Base-by-base conservation (phyloP, 495 filamentous ascomycete species). In the Margaritispora aquatica region DNA sequence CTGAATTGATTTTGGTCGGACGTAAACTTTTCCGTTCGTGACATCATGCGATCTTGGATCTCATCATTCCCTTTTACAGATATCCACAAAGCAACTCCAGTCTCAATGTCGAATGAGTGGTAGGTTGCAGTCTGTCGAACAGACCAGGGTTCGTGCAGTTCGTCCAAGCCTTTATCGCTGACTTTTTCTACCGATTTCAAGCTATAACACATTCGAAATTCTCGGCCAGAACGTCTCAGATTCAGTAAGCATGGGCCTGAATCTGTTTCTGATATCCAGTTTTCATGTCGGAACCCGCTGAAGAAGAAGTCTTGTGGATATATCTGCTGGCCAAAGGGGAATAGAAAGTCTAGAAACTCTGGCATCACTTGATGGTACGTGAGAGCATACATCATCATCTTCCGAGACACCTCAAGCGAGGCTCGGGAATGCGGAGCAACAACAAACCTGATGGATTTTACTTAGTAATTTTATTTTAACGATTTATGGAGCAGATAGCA, bases 361-460 rank as follows among this genome's bases (percentile, higher is more conserved):
- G 74, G 70, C 67, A 74, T 73, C 10, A 77, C 70, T 70, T 77
- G 75, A 51, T 74, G 69, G 53, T 75, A 69, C 1, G 74, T 76
- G 10, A 77, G 61, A 9, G 67, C 46, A 24, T 63, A 51, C 11
- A 60, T 60, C 15, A 77, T 61, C 69, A 77, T 76, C 15, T 66
- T 53, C 21, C 64, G 62, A 26, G 56, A 70, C 20, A 62, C 65
- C 11, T 63, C 66, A 26, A 75, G 55, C 11, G 58, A 47, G 22
- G 64, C 61, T 49, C 70, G 51, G 15, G 70, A 71, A 26, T 64
- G 60, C 41, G 53, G 31, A 44, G 71, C 70, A 61, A 68, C 59
- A 10, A 73, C 29, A 55, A 75, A 75, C 26, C 72, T 74, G n/a
- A n/a, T n/a, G n/a, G n/a, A n/a, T n/a, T n/a, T n/a, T n/a, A n/a